Conservation (phyloP, 768 basidiomycete genomes). For the Hebeloma cylindrosporum region DNA sequence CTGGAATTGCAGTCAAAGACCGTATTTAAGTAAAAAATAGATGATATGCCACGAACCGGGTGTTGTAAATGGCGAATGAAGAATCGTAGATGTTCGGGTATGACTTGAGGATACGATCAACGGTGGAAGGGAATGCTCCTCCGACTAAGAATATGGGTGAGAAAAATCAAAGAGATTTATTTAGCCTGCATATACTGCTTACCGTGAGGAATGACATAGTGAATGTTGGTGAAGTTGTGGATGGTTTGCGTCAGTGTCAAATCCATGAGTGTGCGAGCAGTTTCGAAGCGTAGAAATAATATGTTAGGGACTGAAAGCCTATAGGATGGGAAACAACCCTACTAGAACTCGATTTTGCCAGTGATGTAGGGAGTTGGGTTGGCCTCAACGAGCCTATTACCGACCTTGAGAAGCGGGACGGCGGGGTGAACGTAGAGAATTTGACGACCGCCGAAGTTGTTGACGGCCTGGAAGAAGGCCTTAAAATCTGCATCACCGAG, state of each 20-base stretch:
- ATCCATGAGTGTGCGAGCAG: constrained; percentile 31
- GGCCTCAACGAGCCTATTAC: constrained; percentile 28
- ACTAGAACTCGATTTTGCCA: constrained; percentile 38
- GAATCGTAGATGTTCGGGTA: constrained; percentile 31
- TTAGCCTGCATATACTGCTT: background rate
- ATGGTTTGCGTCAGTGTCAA: constrained; percentile 20
- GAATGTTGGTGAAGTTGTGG: constrained; percentile 32
- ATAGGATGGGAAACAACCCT: constrained; percentile 17
- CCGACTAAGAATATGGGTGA: constrained; percentile 28
- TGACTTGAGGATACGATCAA: constrained; percentile 36
- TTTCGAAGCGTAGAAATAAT: too few species aligned
- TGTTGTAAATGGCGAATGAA: constrained; percentile 32
- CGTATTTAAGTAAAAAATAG: background rate
- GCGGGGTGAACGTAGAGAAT: constrained; percentile 35
- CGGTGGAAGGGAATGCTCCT: constrained; percentile 34
- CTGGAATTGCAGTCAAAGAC: too few species aligned
- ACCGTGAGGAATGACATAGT: constrained; percentile 38
- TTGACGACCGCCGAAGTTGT: constrained; percentile 25
- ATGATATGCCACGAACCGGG: constrained; percentile 20
- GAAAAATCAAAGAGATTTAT: background rate
- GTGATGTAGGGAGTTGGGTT: constrained; percentile 35
- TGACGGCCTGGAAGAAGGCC: constrained; percentile 34
- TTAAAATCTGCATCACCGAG: constrained; percentile 30
- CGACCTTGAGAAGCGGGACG: constrained; percentile 29
- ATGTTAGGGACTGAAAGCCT: too few species aligned